These are phyloP conservation scores for Leccinum angustisporum DNA, from an alignment of 1,284 basidiomycete species.

Conservation along the genomic window DNA sequence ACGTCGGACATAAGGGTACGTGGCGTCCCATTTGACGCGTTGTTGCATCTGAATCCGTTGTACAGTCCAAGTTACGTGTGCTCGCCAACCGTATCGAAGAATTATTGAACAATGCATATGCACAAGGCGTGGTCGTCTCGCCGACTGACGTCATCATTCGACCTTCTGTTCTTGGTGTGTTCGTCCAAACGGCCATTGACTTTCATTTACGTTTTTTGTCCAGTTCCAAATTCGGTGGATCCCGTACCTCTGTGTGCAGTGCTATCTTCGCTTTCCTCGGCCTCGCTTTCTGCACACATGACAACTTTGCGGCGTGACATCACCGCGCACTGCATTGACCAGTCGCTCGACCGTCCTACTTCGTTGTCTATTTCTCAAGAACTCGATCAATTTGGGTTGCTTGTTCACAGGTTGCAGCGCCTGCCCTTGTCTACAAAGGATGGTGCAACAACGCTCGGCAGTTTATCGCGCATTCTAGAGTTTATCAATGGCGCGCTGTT, in stretches of 20 bases:
- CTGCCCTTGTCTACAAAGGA: conserved; percentile 45
- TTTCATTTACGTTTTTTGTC: conserved; percentile 4
- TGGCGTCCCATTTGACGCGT: conserved; percentile 1
- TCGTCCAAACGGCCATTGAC: background rate
- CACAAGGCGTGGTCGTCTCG: conserved; percentile 53
- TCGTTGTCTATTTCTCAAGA: conserved; percentile 40
- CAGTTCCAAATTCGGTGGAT: conserved; percentile 58
- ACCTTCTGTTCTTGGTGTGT: conserved; percentile 57
- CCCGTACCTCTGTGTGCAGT: conserved; percentile 54
- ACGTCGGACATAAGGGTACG: conserved; percentile 59
- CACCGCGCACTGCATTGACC: conserved; percentile 56
- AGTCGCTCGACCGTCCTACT: conserved; percentile 52
- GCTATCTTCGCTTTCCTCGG: conserved; percentile 56
- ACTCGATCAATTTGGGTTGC: conserved; percentile 31
- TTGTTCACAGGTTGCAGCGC: conserved; percentile 43
- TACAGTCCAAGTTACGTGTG: conserved; percentile 54
- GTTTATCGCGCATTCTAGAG: conserved; percentile 50
- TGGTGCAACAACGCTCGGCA: conserved; percentile 44
- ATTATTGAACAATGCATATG: conserved; percentile 67
- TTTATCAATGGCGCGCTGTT: conserved; percentile 61
- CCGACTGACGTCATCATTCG: conserved; percentile 49
- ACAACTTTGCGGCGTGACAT: conserved; percentile 66
- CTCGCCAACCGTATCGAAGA: conserved; percentile 64
- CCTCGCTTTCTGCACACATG: conserved; percentile 55
- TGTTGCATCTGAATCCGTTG: conserved; percentile 5